Evolutionary conservation across 2,329 filamentous ascomycete species (phyloP).

Genomic region (Calonectria hongkongensis): DNA sequence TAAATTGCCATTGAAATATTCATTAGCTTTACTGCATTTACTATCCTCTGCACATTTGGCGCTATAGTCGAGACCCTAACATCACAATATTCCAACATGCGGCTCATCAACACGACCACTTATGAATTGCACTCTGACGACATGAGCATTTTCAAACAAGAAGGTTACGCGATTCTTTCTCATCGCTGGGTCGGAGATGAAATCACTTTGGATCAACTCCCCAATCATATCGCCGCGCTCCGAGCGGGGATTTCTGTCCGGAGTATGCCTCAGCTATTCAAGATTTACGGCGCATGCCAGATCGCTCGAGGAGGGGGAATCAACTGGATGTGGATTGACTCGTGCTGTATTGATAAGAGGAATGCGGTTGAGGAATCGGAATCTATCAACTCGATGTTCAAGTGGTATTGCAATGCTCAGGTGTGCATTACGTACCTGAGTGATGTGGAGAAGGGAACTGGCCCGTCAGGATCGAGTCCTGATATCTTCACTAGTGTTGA

Average conservation of each 20-base stretch:
- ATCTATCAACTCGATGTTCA: slow-evolving; percentile 10
- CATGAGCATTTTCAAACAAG: background rate
- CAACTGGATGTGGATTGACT: slow-evolving; percentile 17
- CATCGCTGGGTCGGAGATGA: background rate
- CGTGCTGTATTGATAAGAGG: background rate
- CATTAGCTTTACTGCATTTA: too few species aligned
- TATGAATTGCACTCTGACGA: too few species aligned
- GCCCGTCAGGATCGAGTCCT: too few species aligned
- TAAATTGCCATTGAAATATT: too few species aligned
- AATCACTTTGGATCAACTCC: background rate
- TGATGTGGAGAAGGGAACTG: background rate
- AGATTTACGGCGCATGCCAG: background rate
- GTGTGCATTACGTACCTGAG: background rate
- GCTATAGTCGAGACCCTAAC: too few species aligned
- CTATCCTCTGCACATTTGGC: too few species aligned
- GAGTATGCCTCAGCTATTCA: background rate
- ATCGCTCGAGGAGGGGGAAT: background rate
- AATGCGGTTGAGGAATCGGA: background rate
- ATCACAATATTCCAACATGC: too few species aligned
- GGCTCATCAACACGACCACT: too few species aligned
- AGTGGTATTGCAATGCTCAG: slow-evolving; percentile 2
- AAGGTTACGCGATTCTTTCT: background rate
- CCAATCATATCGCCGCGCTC: background rate
- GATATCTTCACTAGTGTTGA: background rate
- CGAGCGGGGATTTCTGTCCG: background rate